phyloP scores from a whole-genome alignment of 2,329 filamentous ascomycete species.

The Pyrenochaeta sp. region DNA sequence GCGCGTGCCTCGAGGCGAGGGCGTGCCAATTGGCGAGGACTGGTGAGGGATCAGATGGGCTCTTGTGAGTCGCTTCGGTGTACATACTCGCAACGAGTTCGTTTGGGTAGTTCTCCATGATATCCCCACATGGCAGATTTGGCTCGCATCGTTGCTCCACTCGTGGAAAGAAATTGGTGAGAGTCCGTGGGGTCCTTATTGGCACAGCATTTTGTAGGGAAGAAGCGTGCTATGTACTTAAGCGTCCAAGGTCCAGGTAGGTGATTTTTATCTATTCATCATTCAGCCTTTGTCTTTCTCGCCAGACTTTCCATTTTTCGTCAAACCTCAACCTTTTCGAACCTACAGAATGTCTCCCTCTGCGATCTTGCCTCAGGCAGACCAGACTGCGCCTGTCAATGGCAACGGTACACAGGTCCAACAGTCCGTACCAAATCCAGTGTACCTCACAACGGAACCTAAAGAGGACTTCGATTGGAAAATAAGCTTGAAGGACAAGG shows the following conservation, averaged over 20 bases:
- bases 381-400: constrained; percentile 24
- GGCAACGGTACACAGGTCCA: constrained; percentile 26
- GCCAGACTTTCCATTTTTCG: constrained; percentile 19
- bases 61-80: constrained; percentile 16
- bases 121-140: constrained; percentile 6
- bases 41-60: not conserved
- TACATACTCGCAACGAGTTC: constrained; percentile 23
- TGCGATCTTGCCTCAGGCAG: constrained; percentile 29
- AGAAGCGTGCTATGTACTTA: constrained; percentile 27
- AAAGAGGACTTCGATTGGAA: constrained; percentile 57
- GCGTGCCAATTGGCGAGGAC: constrained; percentile 21
- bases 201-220: constrained; percentile 22
- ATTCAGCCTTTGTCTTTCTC: constrained; percentile 6
- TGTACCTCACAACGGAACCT: constrained; percentile 54
- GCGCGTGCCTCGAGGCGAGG: constrained; percentile 31
- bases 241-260: constrained; percentile 20
- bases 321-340: not conserved
- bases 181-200: constrained; percentile 9
- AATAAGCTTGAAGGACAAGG: constrained; percentile 55
- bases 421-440: constrained; percentile 39
- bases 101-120: not conserved
- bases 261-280: constrained; percentile 8
- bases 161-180: constrained; percentile 7
- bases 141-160: constrained; percentile 4
- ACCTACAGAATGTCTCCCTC: constrained; percentile 40